Base-by-base conservation (phyloP, 2,329 filamentous ascomycete genomes). In the Myotisia sp. region DNA sequence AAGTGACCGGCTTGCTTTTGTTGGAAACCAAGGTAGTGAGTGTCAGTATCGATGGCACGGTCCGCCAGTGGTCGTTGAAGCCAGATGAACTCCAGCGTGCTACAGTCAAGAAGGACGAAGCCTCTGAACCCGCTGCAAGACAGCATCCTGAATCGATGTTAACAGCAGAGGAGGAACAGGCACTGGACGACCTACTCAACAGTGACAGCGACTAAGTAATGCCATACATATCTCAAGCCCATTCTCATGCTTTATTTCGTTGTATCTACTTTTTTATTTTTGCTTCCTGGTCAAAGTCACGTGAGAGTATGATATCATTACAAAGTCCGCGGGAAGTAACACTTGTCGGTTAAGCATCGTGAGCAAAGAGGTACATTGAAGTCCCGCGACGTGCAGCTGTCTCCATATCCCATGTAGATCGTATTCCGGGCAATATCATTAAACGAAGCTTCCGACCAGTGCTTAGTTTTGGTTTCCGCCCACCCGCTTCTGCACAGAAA, bases 91-190 rank as follows among this genome's bases (percentile, higher is more conserved):
- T 82, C 36, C 68, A 72, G 44, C 67, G 60, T 40, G 26, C 70
- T 69, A 19, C 55, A 66, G 28, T 65, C 72, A 41, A 19, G 5
- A 64, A 68, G 44, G 60, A 53, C 2, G 49, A 51, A 39, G 54
- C 55, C 26, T 47, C 61, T 37, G 56, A 64, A 33, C 58, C 63
- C 28, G 64, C 65, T 38, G 50, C 53, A 44, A 36, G 55, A 56
- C 21, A 60, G 59, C 42, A 53, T 53, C 42, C 60, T 34, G 68
- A 69, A 35, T 62, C 65, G 4, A 53, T 62, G 50, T 62, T 94
- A 57, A 93, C 85, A 4, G 79, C 74, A 8, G 87, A 95, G 47
- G 90, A 98, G 55, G 87, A 95, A 56, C 78, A 80, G 3, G 90
- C 95, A 56, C 64, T 98, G 43, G 86, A 84, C 9, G 90, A 86